phyloP scores from a whole-genome alignment of 2,329 filamentous ascomycete species.

The Epichloe amarillans region DNA sequence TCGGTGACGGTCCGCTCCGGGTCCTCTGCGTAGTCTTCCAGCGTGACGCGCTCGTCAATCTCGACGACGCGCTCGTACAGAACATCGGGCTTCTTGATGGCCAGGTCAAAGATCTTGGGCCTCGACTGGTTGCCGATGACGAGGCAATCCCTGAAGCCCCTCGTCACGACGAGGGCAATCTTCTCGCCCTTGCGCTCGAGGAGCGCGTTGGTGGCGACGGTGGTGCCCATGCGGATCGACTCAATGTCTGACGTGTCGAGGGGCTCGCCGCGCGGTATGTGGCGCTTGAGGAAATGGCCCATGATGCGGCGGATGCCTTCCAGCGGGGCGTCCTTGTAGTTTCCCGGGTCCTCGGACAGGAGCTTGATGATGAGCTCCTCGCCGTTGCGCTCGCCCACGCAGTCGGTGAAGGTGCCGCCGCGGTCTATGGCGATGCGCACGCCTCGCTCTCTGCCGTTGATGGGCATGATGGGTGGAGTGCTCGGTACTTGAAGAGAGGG shows the following conservation, averaged over 20 bases:
- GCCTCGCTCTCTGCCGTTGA: conserved; percentile 58
- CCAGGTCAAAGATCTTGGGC: conserved; percentile 60
- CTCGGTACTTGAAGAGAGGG: background rate
- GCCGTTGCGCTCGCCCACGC: conserved; percentile 50
- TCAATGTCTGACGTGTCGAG: conserved; percentile 30
- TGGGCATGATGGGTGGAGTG: background rate
- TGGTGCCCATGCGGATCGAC: conserved; percentile 70
- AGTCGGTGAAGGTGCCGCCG: conserved; percentile 52
- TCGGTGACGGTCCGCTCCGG: conserved; percentile 32
- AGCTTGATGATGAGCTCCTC: conserved; percentile 60
- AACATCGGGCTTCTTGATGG: conserved; percentile 53
- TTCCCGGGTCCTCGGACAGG: conserved; percentile 56
- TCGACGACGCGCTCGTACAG: conserved; percentile 59
- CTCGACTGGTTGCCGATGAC: conserved; percentile 62
- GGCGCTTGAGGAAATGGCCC: conserved; percentile 18
- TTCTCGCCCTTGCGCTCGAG: conserved; percentile 60
- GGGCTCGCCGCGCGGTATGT: conserved; percentile 19
- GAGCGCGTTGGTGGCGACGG: conserved; percentile 66
- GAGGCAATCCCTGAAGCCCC: conserved; percentile 59
- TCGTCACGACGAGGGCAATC: conserved; percentile 57
- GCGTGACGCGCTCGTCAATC: conserved; percentile 60
- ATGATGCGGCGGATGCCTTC: conserved; percentile 50
- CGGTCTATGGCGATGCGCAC: conserved; percentile 22
- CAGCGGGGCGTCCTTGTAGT: conserved; percentile 60
- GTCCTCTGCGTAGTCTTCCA: conserved; percentile 63